Percentiles rank a stretch among this genome's conserved stretches.
These are phyloP conservation scores for Tuber brumale DNA, from an alignment of 495 filamentous ascomycete genomes.

Conservation along the genomic window DNA sequence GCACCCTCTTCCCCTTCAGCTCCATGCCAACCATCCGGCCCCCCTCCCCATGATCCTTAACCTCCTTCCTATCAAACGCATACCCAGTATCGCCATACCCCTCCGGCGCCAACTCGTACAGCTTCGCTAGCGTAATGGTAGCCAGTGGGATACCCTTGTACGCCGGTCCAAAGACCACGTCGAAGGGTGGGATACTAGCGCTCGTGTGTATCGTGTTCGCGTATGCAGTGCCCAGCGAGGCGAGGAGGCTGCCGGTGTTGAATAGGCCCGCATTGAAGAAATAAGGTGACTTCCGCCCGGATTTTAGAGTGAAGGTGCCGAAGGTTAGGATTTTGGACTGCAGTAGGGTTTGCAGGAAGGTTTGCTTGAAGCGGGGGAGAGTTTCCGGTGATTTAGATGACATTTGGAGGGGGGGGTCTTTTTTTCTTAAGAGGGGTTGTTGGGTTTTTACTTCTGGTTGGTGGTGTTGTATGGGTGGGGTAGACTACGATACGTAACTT, in stretches of 20 bases:
- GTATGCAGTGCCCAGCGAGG: conserved; percentile 69
- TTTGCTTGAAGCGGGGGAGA: conserved; percentile 47
- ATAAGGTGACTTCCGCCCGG: conserved; percentile 88
- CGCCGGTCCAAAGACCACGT: conserved; percentile 75
- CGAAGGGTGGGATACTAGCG: conserved; percentile 49
- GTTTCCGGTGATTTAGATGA: conserved; percentile 21
- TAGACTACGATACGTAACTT: too few species aligned
- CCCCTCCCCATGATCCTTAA: conserved; percentile 88
- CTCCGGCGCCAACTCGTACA: conserved; percentile 56
- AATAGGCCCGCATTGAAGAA: conserved; percentile 95
- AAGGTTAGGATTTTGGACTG: conserved; percentile 72
- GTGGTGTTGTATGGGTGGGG: not conserved
- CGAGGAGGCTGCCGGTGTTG: conserved; percentile 65
- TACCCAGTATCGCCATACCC: conserved; percentile 60
- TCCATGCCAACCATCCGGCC: conserved; percentile 82
- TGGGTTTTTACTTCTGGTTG: not conserved
- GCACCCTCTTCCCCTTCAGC: conserved; percentile 71
- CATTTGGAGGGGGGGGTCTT: not conserved
- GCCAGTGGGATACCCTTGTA: conserved; percentile 94
- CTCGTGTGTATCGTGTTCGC: conserved; percentile 59
- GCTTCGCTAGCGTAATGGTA: conserved; percentile 60
- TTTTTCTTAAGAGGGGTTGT: not conserved
- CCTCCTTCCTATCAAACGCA: conserved; percentile 90
- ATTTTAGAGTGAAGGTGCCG: conserved; percentile 85
- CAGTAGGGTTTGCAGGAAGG: conserved; percentile 67